Percentiles rank a stretch among this genome's conserved stretches.
These are phyloP conservation scores for Solanum microdontum DNA, from an alignment of 257 asterid genomes.

Conservation along the genomic window DNA sequence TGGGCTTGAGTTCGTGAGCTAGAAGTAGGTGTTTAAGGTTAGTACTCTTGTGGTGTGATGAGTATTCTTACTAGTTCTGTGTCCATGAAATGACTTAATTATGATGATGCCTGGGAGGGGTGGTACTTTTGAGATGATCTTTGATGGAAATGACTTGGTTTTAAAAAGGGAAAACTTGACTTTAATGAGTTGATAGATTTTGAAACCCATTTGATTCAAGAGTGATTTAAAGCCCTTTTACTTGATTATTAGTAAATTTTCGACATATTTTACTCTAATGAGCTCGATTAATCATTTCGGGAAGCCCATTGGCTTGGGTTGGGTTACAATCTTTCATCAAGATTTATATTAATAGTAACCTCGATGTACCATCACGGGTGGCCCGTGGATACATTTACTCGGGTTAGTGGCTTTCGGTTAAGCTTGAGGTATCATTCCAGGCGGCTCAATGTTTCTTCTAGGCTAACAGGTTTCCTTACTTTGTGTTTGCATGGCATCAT, in stretches of 20 bases:
- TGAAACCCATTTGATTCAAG: no score
- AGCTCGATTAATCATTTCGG: no score
- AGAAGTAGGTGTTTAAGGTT: neutral
- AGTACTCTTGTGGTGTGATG: neutral
- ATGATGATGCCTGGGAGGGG: neutral
- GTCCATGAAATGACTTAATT: no score
- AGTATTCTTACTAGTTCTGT: neutral
- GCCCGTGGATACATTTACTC: neutral
- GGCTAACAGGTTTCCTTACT: neutral
- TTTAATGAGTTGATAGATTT: no score
- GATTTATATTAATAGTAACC: neutral
- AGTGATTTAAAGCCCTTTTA: neutral
- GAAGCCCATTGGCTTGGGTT: neutral
- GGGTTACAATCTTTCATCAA: neutral
- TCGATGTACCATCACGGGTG: neutral
- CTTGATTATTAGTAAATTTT: neutral
- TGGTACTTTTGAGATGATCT: neutral
- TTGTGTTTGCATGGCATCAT: no score
- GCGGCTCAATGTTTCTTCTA: no score
- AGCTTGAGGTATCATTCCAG: neutral
- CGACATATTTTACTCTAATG: neutral
- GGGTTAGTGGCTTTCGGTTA: neutral
- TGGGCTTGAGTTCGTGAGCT: neutral
- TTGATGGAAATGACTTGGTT: neutral
- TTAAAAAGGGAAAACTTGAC: neutral